A percentile compares a stretch with the other conserved stretches of the same genome.
Conservation (phyloP, 1,139 yeast species). For the Scheffersomyces parashehatae region DNA sequence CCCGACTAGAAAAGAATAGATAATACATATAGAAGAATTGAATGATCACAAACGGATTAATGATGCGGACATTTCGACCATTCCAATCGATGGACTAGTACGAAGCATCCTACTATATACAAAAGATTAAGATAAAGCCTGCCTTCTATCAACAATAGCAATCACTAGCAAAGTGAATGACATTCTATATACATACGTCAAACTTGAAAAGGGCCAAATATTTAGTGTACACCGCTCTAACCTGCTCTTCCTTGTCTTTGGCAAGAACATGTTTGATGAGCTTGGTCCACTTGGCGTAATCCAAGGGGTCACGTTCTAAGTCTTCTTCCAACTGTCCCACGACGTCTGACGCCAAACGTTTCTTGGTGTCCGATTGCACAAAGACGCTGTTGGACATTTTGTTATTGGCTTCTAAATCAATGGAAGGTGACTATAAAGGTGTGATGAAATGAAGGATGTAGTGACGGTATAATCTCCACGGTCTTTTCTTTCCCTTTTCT, state of each 20-base stretch:
- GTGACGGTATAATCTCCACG: no score
- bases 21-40: background rate
- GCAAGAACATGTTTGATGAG: constrained; percentile 54
- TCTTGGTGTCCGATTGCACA: constrained; percentile 27
- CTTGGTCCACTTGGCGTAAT: constrained; percentile 58
- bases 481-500: no score
- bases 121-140: background rate
- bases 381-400: constrained; percentile 16
- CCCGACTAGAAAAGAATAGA: no score
- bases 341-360: constrained; percentile 44
- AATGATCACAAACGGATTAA: no score
- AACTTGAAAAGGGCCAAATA: constrained; percentile 67
- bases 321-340: constrained; percentile 63
- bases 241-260: constrained; percentile 65
- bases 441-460: no score
- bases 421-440: no score
- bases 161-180: background rate
- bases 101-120: background rate
- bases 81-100: background rate
- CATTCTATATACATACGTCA: constrained; percentile 29
- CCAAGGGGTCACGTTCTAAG: constrained; percentile 55
- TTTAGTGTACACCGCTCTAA: constrained; percentile 58
- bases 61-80: background rate
- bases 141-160: background rate
- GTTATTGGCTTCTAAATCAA: no score